Percentiles rank a stretch among this genome's conserved stretches.
These are phyloP conservation scores for Crucibulum parvulum DNA, from an alignment of 1,284 basidiomycete species.

Conservation along the genomic window DNA sequence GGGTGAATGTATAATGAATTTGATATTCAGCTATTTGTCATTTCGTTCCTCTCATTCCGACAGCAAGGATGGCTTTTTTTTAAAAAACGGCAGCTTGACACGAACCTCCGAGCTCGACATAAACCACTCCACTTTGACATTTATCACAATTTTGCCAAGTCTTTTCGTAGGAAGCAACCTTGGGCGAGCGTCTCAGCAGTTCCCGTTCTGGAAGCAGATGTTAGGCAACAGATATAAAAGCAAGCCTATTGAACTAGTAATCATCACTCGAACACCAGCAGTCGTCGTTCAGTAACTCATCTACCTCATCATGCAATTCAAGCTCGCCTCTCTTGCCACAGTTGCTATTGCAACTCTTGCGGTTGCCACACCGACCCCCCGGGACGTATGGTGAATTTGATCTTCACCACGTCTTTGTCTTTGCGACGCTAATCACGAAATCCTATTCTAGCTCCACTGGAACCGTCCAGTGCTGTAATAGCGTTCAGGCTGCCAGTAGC, in stretches of 20 bases:
- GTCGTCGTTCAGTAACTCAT: background rate
- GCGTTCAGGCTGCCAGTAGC: constrained; percentile 1
- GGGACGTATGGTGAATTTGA: background rate
- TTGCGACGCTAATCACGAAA: too few relatives aligned
- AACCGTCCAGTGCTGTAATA: constrained; percentile 22
- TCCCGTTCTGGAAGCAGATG: background rate
- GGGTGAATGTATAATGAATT: too few relatives aligned
- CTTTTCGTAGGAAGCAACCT: too few relatives aligned
- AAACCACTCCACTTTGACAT: too few relatives aligned
- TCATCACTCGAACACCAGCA: background rate
- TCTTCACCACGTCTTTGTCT: too few relatives aligned
- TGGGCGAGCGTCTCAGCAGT: too few relatives aligned
- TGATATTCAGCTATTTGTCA: too few relatives aligned
- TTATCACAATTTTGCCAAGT: too few relatives aligned
- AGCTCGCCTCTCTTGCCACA: constrained; percentile 9
- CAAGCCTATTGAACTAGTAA: background rate
- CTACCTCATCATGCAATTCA: constrained; percentile 10
- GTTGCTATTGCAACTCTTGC: constrained; percentile 19
- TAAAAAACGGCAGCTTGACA: too few relatives aligned
- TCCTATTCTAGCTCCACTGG: constrained; percentile 13
- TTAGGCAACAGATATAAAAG: background rate
- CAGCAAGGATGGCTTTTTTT: too few relatives aligned
- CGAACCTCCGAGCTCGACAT: too few relatives aligned
- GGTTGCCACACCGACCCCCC: constrained; percentile 19
- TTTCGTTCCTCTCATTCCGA: too few relatives aligned